These are phyloP conservation scores for Biscogniauxia sp. DNA, from an alignment of 2,329 filamentous ascomycete genomes.

Conservation along the genomic window DNA sequence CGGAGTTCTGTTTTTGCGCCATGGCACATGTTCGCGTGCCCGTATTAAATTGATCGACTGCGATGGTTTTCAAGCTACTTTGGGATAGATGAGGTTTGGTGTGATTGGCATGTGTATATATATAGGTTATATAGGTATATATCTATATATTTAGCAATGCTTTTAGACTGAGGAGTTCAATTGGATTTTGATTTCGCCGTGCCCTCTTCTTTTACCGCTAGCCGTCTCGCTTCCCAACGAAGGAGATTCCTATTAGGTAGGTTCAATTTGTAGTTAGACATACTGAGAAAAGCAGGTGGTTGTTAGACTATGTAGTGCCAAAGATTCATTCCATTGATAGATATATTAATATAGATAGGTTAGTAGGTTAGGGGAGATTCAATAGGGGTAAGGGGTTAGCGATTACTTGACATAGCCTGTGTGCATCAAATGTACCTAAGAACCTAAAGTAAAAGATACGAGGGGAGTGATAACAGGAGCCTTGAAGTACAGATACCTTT, in stretches of 20 bases:
- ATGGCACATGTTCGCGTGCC: neutral
- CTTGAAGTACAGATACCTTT: neutral
- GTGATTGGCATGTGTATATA: neutral
- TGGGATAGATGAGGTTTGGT: neutral
- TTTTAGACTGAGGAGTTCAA: constrained; percentile 14
- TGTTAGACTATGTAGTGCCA: no score
- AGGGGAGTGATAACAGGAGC: neutral
- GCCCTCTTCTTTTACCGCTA: neutral
- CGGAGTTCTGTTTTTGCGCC: neutral
- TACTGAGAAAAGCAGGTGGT: no score
- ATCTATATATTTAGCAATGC: neutral
- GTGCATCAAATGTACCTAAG: no score
- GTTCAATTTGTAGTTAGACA: no score
- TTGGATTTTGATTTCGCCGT: constrained; percentile 7
- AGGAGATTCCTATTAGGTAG: no score
- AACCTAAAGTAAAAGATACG: no score
- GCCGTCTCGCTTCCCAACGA: no score
- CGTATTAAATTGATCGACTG: neutral
- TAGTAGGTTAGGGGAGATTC: no score
- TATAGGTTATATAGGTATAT: neutral
- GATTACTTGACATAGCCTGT: no score
- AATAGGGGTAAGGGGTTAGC: no score
- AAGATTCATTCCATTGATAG: no score
- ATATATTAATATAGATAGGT: no score
- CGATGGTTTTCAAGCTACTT: neutral